These are phyloP conservation scores for Selaginella moellendorffii DNA, from an alignment of 75 land plant species.

Conservation along the genomic window DNA sequence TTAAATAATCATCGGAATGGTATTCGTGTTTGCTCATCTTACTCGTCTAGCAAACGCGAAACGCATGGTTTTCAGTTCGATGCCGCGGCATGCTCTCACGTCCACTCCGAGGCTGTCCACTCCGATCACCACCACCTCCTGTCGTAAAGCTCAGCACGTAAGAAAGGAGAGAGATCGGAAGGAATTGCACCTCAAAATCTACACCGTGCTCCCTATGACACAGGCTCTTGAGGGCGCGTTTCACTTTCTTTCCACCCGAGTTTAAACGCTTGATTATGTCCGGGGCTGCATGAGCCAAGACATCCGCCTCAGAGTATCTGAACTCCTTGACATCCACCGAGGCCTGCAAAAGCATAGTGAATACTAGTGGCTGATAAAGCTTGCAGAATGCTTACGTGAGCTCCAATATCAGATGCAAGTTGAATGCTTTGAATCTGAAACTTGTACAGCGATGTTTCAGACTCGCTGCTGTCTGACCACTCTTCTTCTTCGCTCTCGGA, in stretches of 20 bases:
- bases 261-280: conserved; percentile 62
- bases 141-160: background rate
- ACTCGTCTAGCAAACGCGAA: conserved; percentile 56
- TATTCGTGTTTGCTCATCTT: too few relatives aligned
- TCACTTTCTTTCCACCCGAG: conserved; percentile 58
- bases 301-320: conserved; percentile 52
- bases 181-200: background rate
- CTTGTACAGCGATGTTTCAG: conserved; percentile 50
- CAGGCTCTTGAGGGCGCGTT: conserved; percentile 55
- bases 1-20: too few relatives aligned
- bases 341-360: conserved; percentile 28
- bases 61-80: conserved; percentile 66
- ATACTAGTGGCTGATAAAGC: background rate
- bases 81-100: conserved; percentile 53
- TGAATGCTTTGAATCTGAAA: conserved; percentile 58
- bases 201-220: conserved; percentile 53
- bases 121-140: conserved; percentile 63
- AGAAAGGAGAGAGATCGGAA: background rate
- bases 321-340: conserved; percentile 53
- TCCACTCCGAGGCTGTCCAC: conserved; percentile 84
- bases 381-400: conserved; percentile 35
- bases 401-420: conserved; percentile 42
- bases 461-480: conserved; percentile 28
- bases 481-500: conserved; percentile 12
- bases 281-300: conserved; percentile 66